Evolutionary conservation across 73 alveolate species (phyloP), one percentile per base, ranked within the genome.

Genomic region (Paraurostyla sp.): DNA sequence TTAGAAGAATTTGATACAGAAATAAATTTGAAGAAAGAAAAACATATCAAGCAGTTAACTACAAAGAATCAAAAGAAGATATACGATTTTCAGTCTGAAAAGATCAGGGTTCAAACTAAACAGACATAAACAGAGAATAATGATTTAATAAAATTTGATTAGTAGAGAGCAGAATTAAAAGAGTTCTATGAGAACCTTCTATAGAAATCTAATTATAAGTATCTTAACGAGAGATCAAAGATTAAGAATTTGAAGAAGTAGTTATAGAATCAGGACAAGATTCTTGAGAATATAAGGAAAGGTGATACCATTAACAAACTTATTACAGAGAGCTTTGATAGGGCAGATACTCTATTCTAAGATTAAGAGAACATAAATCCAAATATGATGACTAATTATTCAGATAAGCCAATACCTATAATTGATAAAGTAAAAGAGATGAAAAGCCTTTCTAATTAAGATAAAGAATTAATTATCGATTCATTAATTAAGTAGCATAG

Each of bases 1-100:
- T 22, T 65, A 6, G 82, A 65, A 18, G 82, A 65, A 38, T 65
- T 65, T 65, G 82, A 65, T 38, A 13, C 4, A 9, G 82, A 65
- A 36, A 18, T 13, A 7, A 23, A 65, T 38, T 6, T 3, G 6
- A 38, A 65, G 25, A 65, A 65, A 38, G 36, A 1, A 7, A 65
- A 35, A 22, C 25, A 65, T 15, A 65, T 65, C 3, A 6, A 15
- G 46, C 41, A 65, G 38, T 30, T 65, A 38, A 65, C 82, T 6
- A 65, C 82, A 6, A 65, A 65, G 38, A 25, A 65, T 38, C 41
- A 56, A 1, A 65, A 65, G 32, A 65, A 40, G 7, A 3, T 65
- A 15, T 38, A 65, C 23, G 41, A 65, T 40, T 65, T 65, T 38
- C 35, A 65, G n/a, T 38, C 15, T 65, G 82, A 65, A 16, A 65